Evolutionary conservation across 2,329 filamentous ascomycete species (phyloP), one percentile per base, ranked within the genome.

Genomic region (Diaporthe sp.): DNA sequence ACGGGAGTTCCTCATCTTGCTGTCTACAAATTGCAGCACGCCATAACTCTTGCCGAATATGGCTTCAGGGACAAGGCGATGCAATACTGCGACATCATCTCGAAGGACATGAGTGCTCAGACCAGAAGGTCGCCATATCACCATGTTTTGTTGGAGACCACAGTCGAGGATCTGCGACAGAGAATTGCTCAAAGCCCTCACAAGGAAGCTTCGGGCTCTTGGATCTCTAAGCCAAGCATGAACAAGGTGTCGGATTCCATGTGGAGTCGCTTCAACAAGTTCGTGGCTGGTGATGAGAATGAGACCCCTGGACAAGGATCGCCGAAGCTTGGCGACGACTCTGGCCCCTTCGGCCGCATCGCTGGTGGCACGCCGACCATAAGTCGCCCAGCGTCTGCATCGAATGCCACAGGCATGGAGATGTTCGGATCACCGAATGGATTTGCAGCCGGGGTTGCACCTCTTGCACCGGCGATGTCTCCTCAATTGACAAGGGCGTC

Each of bases 221-320:
- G 96, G 95, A 97, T 99, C 71, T 94, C 95, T 1, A 98, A 97
- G 83, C 95, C 96, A 9, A 98, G 92, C 83, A 97, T 98, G 90
- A 96, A 97, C 83, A 98, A 97, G 84, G 95, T 98, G 0, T 97
- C 96, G 2, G 95, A 94, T 77, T 95, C 94, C 46, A 92, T 98
- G 82, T 96, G 95, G 90, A 95, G 92, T 78, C 95, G 94, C 75
- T 98, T 99, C 85, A 98, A 96, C 85, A 98, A 95, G 81, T 99
- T 99, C 81, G 95, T 99, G 76, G 92, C 94, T 70, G 97, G 97
- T 19, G 96, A 98, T 76, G 96, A 98, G 73, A 91, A 91, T 71
- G 94, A 95, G 70, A 88, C 88, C 46, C 88, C 88, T 13, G 91
- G 90, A 0, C 89, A 89, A 72, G 90, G 87, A 12, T 87, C 90